Evolutionary conservation across 495 filamentous ascomycete genomes (phyloP).

Genomic region (Aspergillus nidulans): DNA sequence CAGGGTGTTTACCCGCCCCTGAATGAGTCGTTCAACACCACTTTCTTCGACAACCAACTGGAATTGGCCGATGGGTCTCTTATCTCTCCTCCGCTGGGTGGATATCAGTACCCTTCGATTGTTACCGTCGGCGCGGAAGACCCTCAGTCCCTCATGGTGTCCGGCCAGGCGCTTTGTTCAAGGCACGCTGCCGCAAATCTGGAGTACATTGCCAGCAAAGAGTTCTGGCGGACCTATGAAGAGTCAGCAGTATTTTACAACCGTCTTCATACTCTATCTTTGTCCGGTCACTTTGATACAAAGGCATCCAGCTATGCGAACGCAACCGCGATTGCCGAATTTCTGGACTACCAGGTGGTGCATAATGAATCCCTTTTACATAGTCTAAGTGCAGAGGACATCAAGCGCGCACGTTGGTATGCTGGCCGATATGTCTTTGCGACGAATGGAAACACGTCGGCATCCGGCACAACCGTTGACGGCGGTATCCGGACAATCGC

Average conservation of each 20-base stretch:
- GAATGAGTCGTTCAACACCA: constrained; percentile 26
- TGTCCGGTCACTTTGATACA: constrained; percentile 32
- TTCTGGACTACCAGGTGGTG: constrained; percentile 65
- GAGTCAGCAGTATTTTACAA: constrained; percentile 49
- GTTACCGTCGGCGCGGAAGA: constrained; percentile 47
- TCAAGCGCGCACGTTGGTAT: constrained; percentile 56
- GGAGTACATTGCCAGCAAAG: constrained; percentile 35
- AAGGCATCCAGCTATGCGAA: constrained; percentile 49
- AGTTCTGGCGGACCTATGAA: constrained; percentile 32
- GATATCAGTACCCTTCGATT: constrained; percentile 71
- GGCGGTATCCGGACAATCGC: constrained; percentile 60
- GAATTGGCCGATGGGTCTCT: constrained; percentile 54
- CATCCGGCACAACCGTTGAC: constrained; percentile 35
- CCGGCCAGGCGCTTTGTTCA: constrained; percentile 55
- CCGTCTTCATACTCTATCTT: constrained; percentile 34
- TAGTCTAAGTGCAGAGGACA: constrained; percentile 45
- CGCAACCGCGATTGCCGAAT: constrained; percentile 63
- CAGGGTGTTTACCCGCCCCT: constrained; percentile 79
- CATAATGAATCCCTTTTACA: constrained; percentile 63
- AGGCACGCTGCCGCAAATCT: constrained; percentile 31
- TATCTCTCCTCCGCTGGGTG: constrained; percentile 56
- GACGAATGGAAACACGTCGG: constrained; percentile 57
- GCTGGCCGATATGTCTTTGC: constrained; percentile 62
- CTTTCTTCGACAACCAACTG: neutral
- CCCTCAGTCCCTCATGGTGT: constrained; percentile 53